Conservation (phyloP, 1,139 yeast species). For the Scheffersomyces illinoinensis region DNA sequence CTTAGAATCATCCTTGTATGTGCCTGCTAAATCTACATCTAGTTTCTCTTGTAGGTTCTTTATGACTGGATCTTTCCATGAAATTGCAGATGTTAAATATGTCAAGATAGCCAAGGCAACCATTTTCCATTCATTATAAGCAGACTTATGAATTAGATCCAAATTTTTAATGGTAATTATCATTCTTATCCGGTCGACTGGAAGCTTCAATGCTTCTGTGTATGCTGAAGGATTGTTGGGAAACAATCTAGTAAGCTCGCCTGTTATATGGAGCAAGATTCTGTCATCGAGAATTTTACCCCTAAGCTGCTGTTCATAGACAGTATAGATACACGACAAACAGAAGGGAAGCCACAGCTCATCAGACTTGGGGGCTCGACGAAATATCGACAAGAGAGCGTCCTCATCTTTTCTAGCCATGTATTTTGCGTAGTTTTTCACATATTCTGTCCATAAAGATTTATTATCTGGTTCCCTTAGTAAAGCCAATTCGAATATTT, state of each 20-base stretch:
- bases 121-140: slow-evolving; percentile 38
- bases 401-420: slow-evolving; percentile 4
- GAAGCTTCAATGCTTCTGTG: slow-evolving; percentile 19
- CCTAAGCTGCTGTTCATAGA: slow-evolving; percentile 16
- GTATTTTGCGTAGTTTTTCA: slow-evolving; percentile 27
- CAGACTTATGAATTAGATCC: neutral
- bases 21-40: slow-evolving; percentile 9
- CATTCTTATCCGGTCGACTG: neutral
- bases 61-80: neutral
- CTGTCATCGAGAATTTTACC: slow-evolving; percentile 10
- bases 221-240: slow-evolving; percentile 27
- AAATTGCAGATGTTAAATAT: slow-evolving; percentile 11
- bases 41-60: slow-evolving; percentile 6
- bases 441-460: slow-evolving; percentile 33
- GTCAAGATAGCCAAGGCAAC: slow-evolving; percentile 32
- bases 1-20: neutral
- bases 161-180: neutral
- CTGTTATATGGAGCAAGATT: slow-evolving; percentile 8
- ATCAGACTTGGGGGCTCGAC: neutral
- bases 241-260: slow-evolving; percentile 21
- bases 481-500: slow-evolving; percentile 23
- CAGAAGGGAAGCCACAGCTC: slow-evolving; percentile 27
- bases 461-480: slow-evolving; percentile 16
- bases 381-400: slow-evolving; percentile 6
- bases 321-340: slow-evolving; percentile 26